These are phyloP conservation scores for Bonia amplexicaulis DNA, from an alignment of 176 grass and related monocot species.

Conservation along the genomic window DNA sequence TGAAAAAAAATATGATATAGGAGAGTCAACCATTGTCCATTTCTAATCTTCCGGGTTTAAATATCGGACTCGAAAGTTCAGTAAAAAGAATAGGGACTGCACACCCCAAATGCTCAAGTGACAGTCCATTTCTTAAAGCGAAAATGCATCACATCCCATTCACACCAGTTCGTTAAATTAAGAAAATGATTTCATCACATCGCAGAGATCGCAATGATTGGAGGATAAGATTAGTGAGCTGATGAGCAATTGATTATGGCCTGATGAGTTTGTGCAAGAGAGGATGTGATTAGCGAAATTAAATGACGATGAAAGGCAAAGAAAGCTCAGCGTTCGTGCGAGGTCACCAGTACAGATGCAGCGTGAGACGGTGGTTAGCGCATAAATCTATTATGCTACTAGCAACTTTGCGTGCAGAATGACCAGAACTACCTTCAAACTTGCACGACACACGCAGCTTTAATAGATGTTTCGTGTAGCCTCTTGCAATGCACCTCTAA, in stretches of 20 bases:
- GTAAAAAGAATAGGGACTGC: neutral
- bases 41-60: neutral
- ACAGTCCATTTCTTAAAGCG: neutral
- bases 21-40: constrained; percentile 26
- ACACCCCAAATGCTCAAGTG: neutral
- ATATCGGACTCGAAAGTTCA: neutral
- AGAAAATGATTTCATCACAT: neutral
- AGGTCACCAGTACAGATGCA: neutral
- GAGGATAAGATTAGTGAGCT: neutral
- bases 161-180: neutral
- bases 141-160: neutral
- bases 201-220: neutral
- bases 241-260: neutral
- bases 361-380: neutral
- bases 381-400: neutral
- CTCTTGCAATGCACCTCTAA: neutral
- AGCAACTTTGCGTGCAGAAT: constrained; percentile 34
- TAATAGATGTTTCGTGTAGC: neutral
- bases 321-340: neutral
- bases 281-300: neutral
- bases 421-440: neutral
- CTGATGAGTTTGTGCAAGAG: constrained; percentile 1
- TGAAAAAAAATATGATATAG: neutral
- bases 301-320: neutral
- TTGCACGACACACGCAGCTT: neutral